Percentiles rank a stretch among this genome's conserved stretches.
Conservation (phyloP, 139 green algal genomes). For the Mesotaenium endlicherianum region DNA sequence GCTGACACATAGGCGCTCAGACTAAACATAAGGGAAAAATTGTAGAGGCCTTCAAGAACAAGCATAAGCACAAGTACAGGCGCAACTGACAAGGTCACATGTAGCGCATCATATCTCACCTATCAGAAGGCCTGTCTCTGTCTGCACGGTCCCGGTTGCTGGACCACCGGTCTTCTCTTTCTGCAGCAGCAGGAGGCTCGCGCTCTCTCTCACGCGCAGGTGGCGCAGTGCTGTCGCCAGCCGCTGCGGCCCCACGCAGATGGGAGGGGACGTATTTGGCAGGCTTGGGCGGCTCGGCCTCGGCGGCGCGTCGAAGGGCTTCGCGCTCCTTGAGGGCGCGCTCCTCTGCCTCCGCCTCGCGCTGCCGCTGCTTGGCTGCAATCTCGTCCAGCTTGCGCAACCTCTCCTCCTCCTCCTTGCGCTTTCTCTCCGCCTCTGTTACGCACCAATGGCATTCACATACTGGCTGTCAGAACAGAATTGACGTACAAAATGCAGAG, state of each 20-base stretch:
- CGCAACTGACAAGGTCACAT: too few species aligned
- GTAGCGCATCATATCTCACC: too few species aligned
- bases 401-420: conserved; percentile 56
- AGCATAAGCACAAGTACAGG: not conserved
- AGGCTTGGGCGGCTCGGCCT: not conserved
- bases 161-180: not conserved
- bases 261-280: not conserved
- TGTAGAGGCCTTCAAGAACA: not conserved
- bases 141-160: not conserved
- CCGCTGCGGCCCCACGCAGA: not conserved
- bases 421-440: conserved; percentile 49
- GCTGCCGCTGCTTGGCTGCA: conserved; percentile 47
- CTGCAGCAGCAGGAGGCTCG: too few species aligned
- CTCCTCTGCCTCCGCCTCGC: conserved; percentile 42
- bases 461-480: not conserved
- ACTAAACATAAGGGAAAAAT: not conserved
- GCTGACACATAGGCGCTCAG: not conserved
- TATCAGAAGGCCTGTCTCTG: not conserved
- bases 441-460: not conserved
- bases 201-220: not conserved
- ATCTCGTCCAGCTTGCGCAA: conserved; percentile 51
- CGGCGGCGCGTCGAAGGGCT: not conserved
- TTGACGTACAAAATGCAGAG: not conserved
- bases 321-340: conserved; percentile 23
- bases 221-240: not conserved